Percentiles rank a stretch among this genome's conserved stretches.
Conservation (phyloP, 1,139 yeast species). For the Suhomyces anneliseae region DNA sequence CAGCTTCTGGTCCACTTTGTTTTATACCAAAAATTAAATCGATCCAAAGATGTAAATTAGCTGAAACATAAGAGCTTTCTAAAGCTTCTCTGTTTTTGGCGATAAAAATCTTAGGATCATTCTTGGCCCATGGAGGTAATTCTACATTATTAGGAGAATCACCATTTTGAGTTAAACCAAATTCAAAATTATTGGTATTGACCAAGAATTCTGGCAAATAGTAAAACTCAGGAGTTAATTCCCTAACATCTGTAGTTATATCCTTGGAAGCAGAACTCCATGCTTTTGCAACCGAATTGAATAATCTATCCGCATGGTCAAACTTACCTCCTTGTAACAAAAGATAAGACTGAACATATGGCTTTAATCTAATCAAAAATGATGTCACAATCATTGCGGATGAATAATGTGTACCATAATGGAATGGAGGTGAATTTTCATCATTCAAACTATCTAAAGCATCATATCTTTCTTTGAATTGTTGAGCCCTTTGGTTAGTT, state of each 20-base stretch:
- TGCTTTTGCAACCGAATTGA: slow-evolving; percentile 67
- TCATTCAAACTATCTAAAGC: slow-evolving; percentile 58
- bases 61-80: slow-evolving; percentile 77
- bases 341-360: slow-evolving; percentile 76
- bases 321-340: slow-evolving; percentile 82
- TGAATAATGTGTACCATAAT: slow-evolving; percentile 89
- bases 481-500: slow-evolving; percentile 52
- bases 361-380: slow-evolving; percentile 69
- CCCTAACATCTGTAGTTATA: slow-evolving; percentile 83
- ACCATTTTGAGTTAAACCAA: slow-evolving; percentile 71
- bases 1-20: slow-evolving; percentile 71
- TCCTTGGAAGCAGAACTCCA: slow-evolving; percentile 80
- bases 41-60: slow-evolving; percentile 76
- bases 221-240: slow-evolving; percentile 80
- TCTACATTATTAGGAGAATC: slow-evolving; percentile 55
- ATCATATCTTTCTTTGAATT: slow-evolving; percentile 68
- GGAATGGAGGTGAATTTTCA: slow-evolving; percentile 68
- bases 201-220: slow-evolving; percentile 73
- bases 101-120: slow-evolving; percentile 70
- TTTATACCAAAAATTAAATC: slow-evolving; percentile 78
- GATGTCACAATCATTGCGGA: slow-evolving; percentile 91
- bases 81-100: slow-evolving; percentile 76
- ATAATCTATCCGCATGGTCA: slow-evolving; percentile 83
- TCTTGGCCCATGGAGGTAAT: slow-evolving; percentile 81
- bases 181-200: slow-evolving; percentile 63